Conservation (phyloP, 805 yeast genomes). For the Yamadazyma kitorensis region DNA sequence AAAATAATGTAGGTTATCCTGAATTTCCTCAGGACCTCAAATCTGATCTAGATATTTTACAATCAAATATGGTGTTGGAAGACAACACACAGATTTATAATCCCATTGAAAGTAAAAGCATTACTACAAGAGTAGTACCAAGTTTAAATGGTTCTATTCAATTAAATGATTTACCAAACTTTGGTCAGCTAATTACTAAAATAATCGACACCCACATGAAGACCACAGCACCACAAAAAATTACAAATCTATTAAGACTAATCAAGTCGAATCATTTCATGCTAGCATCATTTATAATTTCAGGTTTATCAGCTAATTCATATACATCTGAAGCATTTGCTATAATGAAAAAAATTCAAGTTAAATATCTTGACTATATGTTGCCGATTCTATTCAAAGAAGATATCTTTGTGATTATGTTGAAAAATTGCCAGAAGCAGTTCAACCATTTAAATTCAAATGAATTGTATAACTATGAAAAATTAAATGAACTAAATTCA, state of each 20-base stretch:
- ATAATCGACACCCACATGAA: conserved; percentile 16
- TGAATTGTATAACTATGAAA: conserved; percentile 3
- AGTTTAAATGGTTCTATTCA: conserved; percentile 26
- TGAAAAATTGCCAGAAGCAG: conserved; percentile 11
- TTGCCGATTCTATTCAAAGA: conserved; percentile 12
- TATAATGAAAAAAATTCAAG: conserved; percentile 19
- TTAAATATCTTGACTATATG: conserved; percentile 8
- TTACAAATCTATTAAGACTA: conserved; percentile 11
- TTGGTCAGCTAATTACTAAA: conserved; percentile 19
- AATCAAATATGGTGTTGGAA: conserved; percentile 4
- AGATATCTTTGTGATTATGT: conserved; percentile 12
- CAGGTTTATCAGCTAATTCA: conserved; percentile 24
- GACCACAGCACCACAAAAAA: conserved; percentile 6
- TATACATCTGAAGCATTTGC: conserved; percentile 24
- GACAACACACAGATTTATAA: conserved; percentile 12
- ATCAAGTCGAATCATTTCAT: conserved; percentile 23
- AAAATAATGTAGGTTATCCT: conserved; percentile 13
- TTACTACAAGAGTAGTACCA: conserved; percentile 17
- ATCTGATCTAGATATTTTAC: conserved; percentile 12
- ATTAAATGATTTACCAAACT: conserved; percentile 31
- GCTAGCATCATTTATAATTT: conserved; percentile 25
- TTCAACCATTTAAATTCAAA: conserved; percentile 1
- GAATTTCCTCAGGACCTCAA: conserved; percentile 4
- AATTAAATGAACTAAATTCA: conserved; percentile 5
- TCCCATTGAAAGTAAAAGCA: conserved; percentile 21